phyloP scores from a whole-genome alignment of 192 early-diverging fungal species.

The Dissophora globulifera region DNA sequence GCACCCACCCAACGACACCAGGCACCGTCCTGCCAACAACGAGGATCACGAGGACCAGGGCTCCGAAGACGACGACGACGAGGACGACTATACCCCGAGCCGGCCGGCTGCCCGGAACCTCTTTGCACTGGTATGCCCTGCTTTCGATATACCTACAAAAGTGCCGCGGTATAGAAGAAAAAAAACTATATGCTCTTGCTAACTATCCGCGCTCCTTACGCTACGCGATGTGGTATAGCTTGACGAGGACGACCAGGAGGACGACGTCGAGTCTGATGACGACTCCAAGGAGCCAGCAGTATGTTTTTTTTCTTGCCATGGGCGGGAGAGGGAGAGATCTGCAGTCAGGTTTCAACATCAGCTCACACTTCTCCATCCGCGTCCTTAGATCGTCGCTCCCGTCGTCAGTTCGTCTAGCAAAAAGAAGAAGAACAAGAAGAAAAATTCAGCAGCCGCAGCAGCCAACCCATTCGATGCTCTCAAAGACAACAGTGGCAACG shows the following conservation, averaged over 20 bases:
- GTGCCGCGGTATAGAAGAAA: no score
- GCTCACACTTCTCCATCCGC: no score
- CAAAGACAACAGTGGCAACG: conserved; percentile 17
- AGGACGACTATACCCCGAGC: conserved; percentile 34
- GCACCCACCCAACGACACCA: conserved; percentile 9
- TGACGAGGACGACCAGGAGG: conserved; percentile 60
- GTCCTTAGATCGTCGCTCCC: conserved; percentile 4
- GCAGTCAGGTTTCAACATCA: no score
- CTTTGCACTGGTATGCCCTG: conserved; percentile 71
- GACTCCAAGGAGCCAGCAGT: conserved; percentile 23
- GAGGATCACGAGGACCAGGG: conserved; percentile 9
- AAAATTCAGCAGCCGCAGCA: conserved; percentile 46
- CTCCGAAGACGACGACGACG: conserved; percentile 53
- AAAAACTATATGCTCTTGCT: no score
- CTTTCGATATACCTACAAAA: no score
- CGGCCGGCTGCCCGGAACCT: conserved; percentile 58
- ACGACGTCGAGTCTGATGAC: conserved; percentile 43
- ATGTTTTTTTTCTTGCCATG: no score
- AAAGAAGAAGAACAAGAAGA: conserved; percentile 70
- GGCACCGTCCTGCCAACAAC: background rate
- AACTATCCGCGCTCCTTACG: no score
- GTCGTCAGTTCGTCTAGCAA: conserved; percentile 21
- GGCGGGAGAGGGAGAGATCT: no score
- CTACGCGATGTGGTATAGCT: no score
- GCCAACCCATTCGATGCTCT: conserved; percentile 42